Evolutionary conservation across 192 early-diverging fungal genomes (phyloP).

Genomic region (Linnemannia zychae): DNA sequence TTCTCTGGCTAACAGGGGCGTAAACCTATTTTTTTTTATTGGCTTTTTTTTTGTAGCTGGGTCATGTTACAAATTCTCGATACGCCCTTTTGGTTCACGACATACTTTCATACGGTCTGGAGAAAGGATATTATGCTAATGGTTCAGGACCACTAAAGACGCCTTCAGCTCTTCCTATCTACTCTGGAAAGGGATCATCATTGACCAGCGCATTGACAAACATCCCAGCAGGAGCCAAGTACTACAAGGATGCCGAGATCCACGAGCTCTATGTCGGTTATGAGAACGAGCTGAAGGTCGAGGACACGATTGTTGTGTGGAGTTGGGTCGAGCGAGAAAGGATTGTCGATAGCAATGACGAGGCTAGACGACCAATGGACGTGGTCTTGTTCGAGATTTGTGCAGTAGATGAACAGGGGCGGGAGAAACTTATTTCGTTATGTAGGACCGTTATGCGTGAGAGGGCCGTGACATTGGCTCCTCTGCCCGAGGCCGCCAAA

Average conservation of each 20-base stretch:
- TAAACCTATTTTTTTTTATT: neutral
- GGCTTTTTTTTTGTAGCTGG: constrained; percentile 22
- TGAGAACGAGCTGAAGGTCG: constrained; percentile 35
- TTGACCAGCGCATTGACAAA: neutral
- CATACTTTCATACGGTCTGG: constrained; percentile 18
- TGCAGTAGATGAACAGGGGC: neutral
- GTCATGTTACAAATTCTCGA: constrained; percentile 42
- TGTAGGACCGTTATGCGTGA: constrained; percentile 17
- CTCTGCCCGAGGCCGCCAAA: neutral
- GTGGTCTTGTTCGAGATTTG: constrained; percentile 29
- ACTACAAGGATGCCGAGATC: constrained; percentile 31
- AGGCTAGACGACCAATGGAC: neutral
- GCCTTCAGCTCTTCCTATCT: neutral
- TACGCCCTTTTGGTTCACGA: constrained; percentile 25
- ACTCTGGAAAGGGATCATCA: neutral
- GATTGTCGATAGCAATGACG: neutral
- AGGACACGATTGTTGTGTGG: constrained; percentile 16
- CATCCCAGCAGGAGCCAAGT: constrained; percentile 6
- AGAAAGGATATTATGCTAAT: constrained; percentile 40
- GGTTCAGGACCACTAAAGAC: constrained; percentile 22
- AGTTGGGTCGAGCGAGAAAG: constrained; percentile 41
- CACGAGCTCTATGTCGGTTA: constrained; percentile 39
- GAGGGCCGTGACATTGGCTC: neutral
- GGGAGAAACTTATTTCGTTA: constrained; percentile 9
- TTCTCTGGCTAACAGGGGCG: neutral